These are phyloP conservation scores for Melampsora americana DNA, from an alignment of 1,284 basidiomycete species.

Conservation along the genomic window DNA sequence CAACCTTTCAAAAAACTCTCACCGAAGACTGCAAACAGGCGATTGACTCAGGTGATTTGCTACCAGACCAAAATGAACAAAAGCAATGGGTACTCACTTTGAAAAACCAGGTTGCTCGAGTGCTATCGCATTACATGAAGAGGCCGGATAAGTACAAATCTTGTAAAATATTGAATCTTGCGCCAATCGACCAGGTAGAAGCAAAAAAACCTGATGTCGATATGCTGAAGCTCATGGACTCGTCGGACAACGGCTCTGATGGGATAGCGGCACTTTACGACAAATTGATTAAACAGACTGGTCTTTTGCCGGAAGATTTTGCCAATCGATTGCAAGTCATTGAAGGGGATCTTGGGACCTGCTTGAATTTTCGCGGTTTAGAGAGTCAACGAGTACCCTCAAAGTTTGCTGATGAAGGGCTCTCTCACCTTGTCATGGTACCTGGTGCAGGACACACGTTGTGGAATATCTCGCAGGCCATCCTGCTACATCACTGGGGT, in stretches of 20 bases:
- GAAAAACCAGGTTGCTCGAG: constrained; percentile 5
- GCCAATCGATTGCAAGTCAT: not conserved
- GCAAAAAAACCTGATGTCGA: not conserved
- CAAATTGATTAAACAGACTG: not conserved
- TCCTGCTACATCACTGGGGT: too few species aligned
- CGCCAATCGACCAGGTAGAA: not conserved
- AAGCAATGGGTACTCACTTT: not conserved
- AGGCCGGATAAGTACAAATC: too few species aligned
- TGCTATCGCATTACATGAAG: not conserved
- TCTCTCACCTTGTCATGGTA: not conserved
- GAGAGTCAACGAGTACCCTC: not conserved
- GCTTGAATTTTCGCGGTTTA: not conserved
- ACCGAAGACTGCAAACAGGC: too few species aligned
- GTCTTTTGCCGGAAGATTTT: not conserved
- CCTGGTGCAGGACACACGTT: not conserved
- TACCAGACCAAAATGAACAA: not conserved
- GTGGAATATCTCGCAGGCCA: too few species aligned
- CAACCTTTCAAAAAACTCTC: not conserved
- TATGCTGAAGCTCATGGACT: constrained; percentile 12
- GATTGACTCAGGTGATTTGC: not conserved
- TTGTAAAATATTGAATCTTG: not conserved
- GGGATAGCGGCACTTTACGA: not conserved
- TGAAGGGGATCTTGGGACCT: too few species aligned
- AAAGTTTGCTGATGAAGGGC: not conserved
- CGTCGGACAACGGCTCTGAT: not conserved